Conservation (phyloP, 768 basidiomycete genomes). For the Tephrocybe sp. region DNA sequence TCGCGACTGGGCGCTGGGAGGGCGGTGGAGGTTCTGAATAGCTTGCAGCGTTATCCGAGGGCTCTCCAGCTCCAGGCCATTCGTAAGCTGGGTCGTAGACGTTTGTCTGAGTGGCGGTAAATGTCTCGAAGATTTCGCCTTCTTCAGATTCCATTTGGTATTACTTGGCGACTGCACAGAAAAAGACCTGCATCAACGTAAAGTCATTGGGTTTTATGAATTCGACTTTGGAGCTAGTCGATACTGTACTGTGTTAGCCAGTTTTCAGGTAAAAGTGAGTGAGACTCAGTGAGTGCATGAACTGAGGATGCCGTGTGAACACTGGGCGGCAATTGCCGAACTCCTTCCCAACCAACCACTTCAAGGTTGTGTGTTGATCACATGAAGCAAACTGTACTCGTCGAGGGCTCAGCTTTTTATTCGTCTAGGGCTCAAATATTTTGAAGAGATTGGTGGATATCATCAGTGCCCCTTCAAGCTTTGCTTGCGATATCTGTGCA, state of each 20-base stretch:
- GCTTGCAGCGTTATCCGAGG: too few species aligned
- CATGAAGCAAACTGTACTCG: too few species aligned
- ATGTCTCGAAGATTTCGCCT: constrained; percentile 26
- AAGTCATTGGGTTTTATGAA: constrained; percentile 3
- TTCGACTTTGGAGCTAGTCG: constrained; percentile 1
- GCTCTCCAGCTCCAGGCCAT: constrained; percentile 58
- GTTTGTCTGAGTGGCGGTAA: constrained; percentile 15
- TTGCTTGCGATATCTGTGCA: too few species aligned
- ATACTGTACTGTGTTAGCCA: too few species aligned
- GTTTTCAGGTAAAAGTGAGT: constrained; percentile 3
- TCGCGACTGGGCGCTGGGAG: constrained; percentile 5
- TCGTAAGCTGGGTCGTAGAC: constrained; percentile 53
- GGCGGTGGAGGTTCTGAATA: neutral
- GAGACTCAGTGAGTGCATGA: neutral
- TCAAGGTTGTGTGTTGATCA: too few species aligned
- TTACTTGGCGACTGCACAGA: constrained; percentile 7
- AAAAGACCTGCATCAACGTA: constrained; percentile 3
- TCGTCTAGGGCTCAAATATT: too few species aligned
- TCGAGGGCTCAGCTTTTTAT: too few species aligned
- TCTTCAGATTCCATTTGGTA: constrained; percentile 24
- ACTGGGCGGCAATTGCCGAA: constrained; percentile 8
- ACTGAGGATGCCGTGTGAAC: neutral
- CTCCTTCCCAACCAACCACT: neutral
- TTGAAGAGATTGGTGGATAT: too few species aligned
- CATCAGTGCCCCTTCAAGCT: too few species aligned